Base-by-base conservation (phyloP, 441 rosid species). In the Dalechampia spathulata region DNA sequence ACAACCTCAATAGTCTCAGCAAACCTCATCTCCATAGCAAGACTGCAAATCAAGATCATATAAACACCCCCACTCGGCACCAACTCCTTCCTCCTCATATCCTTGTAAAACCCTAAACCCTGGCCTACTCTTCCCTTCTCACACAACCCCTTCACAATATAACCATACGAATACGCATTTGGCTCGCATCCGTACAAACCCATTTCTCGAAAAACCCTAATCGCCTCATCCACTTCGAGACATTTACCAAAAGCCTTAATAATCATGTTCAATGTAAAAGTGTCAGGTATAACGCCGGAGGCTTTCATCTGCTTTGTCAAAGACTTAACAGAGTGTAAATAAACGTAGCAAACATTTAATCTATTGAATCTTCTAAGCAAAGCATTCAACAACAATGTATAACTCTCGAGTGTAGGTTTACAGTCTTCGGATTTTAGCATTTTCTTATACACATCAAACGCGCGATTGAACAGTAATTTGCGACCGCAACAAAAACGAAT, bases 261-360 rank as follows among this genome's bases (percentile, higher is more conserved):
- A 3, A 92, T 78, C 95, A 91, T 77, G 68, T 88, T 88, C 82
- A 92, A 60, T 52, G 72, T 90, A 28, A 63, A 86, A n/a, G 89
- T 78, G 58, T 88, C 95, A 0, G 96, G 95, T 30, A 92, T 81
- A 36, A 88, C 79, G 1, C 96, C 96, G 1, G 66, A 63, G 0
- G 84, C 65, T 63, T 92, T 92, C 96, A 88, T 92, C 71, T 92
- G 96, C 75, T 84, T 86, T 0, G 76, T 66, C 43, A 84, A 59
- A 0, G 95, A 86, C 65, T 81, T 81, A 26, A 86, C 87, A 3
- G 90, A 75, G 45, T 84, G 91, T 21, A 88, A 69, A 70, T 91
- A 91, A 15, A 86, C 85, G 25, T 83, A 83, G 51, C 86, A 81
- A 6, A 86, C 87, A 57, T 75, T 71, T 72, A 81, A 65, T 58